Conservation (phyloP, 192 early-diverging fungal species). For the Oehlia diaphana region DNA sequence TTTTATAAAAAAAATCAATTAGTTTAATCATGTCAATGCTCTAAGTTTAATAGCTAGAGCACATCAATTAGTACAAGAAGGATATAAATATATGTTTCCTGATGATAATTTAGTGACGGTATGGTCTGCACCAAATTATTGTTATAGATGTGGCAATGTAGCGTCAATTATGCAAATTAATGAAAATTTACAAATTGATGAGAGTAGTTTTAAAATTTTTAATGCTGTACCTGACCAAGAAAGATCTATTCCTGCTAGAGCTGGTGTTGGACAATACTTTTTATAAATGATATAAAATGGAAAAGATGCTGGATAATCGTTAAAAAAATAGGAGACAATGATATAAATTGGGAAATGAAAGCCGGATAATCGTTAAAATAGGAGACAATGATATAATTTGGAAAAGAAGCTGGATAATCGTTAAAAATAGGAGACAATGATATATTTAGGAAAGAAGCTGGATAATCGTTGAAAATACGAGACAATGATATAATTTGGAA, state of each 20-base stretch:
- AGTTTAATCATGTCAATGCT: conserved; percentile 93
- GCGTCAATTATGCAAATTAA: conserved; percentile 91
- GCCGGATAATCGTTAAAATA: too few species aligned
- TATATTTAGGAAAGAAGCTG: too few species aligned
- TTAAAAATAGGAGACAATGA: too few species aligned
- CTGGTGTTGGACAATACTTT: conserved; percentile 47
- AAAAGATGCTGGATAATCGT: too few species aligned
- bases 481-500: too few species aligned
- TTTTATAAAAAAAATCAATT: background rate
- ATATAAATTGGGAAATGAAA: too few species aligned
- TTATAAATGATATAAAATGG: conserved; percentile 26
- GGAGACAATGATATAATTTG: too few species aligned
- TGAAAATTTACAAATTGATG: conserved; percentile 72
- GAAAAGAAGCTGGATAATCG: too few species aligned
- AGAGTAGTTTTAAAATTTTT: conserved; percentile 93
- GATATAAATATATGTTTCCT: conserved; percentile 93
- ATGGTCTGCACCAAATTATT: conserved; percentile 98
- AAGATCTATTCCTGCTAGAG: conserved; percentile 41
- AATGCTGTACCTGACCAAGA: conserved; percentile 94
- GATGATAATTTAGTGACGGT: conserved; percentile 94
- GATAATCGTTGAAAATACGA: too few species aligned
- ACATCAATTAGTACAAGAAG: conserved; percentile 98
- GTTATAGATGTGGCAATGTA: conserved; percentile 97
- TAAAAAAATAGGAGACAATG: too few species aligned
- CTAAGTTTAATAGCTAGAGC: conserved; percentile 90